Evolutionary conservation across 148 eudicot species (phyloP), one percentile per base, ranked within the genome.

Genomic region (Persicaria tinctoria): DNA sequence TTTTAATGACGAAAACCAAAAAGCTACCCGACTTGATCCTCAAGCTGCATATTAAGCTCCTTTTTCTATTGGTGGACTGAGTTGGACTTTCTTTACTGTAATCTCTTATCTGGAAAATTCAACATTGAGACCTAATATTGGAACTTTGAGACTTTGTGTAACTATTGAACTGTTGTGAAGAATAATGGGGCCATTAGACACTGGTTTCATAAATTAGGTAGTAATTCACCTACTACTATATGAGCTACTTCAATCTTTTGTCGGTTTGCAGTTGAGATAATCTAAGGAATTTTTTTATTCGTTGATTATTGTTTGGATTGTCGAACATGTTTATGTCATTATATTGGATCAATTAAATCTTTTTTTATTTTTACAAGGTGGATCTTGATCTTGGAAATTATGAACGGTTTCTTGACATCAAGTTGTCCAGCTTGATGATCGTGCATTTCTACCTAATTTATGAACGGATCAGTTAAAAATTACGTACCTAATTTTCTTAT

Each of bases 301-400:
- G 5, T 23, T 63, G 8, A 3, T 32, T 63, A 27, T 45, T 11
- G 16, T 63, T 63, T 9, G 68, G 68, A n/a, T 32, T 63, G 68
- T 63, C 32, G 16, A 27, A 7, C 46, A 63, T 63, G 68, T 27
- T 10, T 27, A 10, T 63, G 27, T 32, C 16, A 32, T 63, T 13
- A 10, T 14, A 41, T 66, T 47, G 44, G 70, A 41, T 66, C 70
- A 66, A 8, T 41, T 66, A 66, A 66, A 38, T 17, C 48, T 1
- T 12, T 41, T 41, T 2, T 64, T 23, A 23, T 23, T 64, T 63
- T 41, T 66, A 41, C 41, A 41, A 93, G 98, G 98, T 90, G 93
- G 98, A 93, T 85, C 79, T 93, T 82, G 98, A 93, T 88, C 98
- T 93, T 72, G 98, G 98, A 73, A 93, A 93, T 79, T 93, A 93